Conservation (phyloP, 371 early-diverging fungal genomes). For the Rhizomucor pusillus region DNA sequence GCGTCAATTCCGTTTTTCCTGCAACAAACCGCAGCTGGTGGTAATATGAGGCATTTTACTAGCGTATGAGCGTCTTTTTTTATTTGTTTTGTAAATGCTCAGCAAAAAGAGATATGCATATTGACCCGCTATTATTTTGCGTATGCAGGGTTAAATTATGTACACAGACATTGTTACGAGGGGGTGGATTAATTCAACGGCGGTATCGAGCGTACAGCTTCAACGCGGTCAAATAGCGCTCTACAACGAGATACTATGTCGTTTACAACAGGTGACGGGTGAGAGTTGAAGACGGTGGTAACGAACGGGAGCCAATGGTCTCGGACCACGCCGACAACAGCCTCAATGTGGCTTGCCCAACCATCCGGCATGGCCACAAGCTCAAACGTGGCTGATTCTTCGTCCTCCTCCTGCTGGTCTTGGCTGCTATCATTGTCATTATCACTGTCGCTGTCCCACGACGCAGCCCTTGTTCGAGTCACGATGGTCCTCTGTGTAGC, state of each 20-base stretch:
- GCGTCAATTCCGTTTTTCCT: no score
- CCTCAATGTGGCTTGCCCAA: slow-evolving; percentile 20
- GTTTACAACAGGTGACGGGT: slow-evolving; percentile 24
- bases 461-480: slow-evolving; percentile 10
- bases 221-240: no score
- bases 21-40: no score
- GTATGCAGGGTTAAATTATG: no score
- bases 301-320: slow-evolving; percentile 31
- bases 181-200: no score
- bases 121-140: no score
- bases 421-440: not conserved
- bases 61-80: no score
- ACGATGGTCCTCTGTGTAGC: slow-evolving; percentile 21
- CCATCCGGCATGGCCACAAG: slow-evolving; percentile 23
- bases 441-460: slow-evolving; percentile 3
- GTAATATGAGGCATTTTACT: no score
- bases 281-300: slow-evolving; percentile 18
- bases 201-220: no score
- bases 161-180: no score
- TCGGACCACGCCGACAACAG: slow-evolving; percentile 19
- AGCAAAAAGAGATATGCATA: no score
- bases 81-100: no score
- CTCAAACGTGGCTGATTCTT: not conserved
- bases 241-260: slow-evolving; percentile 14
- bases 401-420: slow-evolving; percentile 2